Conservation (phyloP, 176 grass and related monocot genomes). For the Guadua angustifolia region DNA sequence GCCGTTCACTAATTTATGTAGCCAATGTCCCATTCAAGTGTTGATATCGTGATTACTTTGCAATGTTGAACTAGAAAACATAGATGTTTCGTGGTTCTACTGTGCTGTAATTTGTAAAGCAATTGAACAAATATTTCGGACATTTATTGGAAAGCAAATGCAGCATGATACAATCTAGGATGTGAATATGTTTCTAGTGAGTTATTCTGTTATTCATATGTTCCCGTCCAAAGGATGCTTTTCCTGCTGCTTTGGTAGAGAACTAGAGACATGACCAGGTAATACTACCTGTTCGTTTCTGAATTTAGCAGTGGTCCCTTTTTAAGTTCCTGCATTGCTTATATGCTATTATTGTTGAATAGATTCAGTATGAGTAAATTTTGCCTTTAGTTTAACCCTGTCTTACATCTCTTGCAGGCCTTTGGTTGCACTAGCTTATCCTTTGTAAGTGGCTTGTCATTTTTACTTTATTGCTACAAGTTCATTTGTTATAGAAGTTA, state of each 20-base stretch:
- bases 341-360: constrained; percentile 3
- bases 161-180: background rate
- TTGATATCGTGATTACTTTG: background rate
- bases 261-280: background rate
- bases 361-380: background rate
- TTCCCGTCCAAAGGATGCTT: background rate
- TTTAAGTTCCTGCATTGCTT: background rate
- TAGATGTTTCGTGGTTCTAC: background rate
- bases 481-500: background rate
- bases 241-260: background rate
- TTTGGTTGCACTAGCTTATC: constrained; percentile 69
- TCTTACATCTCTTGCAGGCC: constrained; percentile 52
- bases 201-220: background rate
- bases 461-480: background rate
- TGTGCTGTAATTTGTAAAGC: background rate
- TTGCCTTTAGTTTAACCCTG: background rate
- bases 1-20: constrained; percentile 14
- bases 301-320: constrained; percentile 7
- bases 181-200: background rate
- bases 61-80: background rate
- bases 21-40: constrained; percentile 1
- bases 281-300: background rate
- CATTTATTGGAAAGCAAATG: background rate
- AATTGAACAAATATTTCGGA: background rate
- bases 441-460: constrained; percentile 57